Conservation (phyloP, 2,329 filamentous ascomycete species). For the Celoporthe dispersa region DNA sequence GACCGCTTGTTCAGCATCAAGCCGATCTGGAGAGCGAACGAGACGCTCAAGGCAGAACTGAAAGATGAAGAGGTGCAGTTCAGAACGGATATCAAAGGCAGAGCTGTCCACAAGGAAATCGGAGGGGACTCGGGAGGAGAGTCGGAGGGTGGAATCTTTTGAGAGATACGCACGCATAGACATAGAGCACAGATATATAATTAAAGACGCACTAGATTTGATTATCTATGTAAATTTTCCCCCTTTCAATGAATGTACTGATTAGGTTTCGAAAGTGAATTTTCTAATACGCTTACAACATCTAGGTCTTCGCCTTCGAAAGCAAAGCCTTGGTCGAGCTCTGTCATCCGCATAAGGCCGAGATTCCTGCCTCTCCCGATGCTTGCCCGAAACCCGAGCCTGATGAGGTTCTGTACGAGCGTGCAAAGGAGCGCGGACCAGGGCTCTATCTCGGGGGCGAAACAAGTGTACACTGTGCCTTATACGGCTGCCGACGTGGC, state of each 20-base stretch:
- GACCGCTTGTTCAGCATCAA: slow-evolving; percentile 62
- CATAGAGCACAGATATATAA: background rate
- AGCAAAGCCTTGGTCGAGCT: background rate
- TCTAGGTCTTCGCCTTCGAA: too few relatives aligned
- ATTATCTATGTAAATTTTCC: too few relatives aligned
- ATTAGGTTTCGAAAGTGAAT: slow-evolving; percentile 50
- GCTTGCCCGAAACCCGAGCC: background rate
- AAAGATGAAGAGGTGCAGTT: slow-evolving; percentile 41
- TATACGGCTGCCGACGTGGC: background rate
- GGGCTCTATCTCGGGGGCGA: background rate
- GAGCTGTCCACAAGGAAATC: slow-evolving; percentile 9
- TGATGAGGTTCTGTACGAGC: background rate
- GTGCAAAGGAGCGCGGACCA: background rate
- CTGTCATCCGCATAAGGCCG: background rate
- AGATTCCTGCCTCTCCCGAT: background rate
- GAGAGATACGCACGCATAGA: background rate
- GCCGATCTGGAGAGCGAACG: slow-evolving; percentile 51
- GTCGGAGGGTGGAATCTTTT: background rate
- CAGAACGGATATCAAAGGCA: slow-evolving; percentile 29
- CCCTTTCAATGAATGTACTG: too few relatives aligned
- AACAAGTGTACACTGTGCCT: background rate
- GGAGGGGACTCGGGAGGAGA: slow-evolving; percentile 5
- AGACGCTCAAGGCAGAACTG: slow-evolving; percentile 49
- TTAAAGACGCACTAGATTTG: background rate
- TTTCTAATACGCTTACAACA: background rate